A percentile compares a stretch with the other conserved stretches of the same genome.
Evolutionary conservation across 345 rosid genomes (phyloP).

Genomic region (Anastatica hierochuntica): DNA sequence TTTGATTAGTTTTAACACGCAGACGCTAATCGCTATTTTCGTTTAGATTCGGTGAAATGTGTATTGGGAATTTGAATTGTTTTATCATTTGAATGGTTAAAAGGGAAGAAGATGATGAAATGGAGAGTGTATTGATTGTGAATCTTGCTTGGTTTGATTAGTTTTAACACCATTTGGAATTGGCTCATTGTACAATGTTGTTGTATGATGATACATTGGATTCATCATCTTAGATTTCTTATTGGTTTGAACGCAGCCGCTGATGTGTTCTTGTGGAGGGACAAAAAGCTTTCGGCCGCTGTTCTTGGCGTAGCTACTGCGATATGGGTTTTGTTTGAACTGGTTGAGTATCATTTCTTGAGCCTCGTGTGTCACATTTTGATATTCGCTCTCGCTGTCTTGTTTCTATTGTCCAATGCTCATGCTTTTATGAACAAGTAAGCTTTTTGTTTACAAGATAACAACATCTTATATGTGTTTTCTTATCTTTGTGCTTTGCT

Average conservation of each 20-base stretch:
- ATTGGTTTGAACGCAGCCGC: too few species aligned
- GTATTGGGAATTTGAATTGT: too few species aligned
- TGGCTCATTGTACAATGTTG: too few species aligned
- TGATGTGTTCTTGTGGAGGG: slow-evolving; percentile 84
- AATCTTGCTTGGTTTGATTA: too few species aligned
- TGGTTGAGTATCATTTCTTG: slow-evolving; percentile 68
- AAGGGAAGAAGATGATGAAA: too few species aligned
- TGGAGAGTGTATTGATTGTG: too few species aligned
- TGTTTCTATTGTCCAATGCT: slow-evolving; percentile 64
- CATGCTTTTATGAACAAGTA: slow-evolving; percentile 59
- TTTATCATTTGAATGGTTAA: too few species aligned
- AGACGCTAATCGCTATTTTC: too few species aligned
- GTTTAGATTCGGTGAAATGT: too few species aligned
- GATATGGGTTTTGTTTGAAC: slow-evolving; percentile 64
- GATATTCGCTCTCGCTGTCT: slow-evolving; percentile 39
- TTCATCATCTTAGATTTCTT: neutral
- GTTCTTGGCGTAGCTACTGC: slow-evolving; percentile 59
- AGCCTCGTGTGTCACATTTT: slow-evolving; percentile 59
- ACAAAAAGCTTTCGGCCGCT: slow-evolving; percentile 57
- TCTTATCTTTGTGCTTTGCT: neutral
- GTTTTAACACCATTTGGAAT: too few species aligned
- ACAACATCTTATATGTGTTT: neutral
- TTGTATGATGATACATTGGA: too few species aligned
- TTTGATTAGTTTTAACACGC: too few species aligned
- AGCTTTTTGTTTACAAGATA: neutral